Conservation (phyloP, 805 yeast species). For the Yamadazyma paraphyllophila region DNA sequence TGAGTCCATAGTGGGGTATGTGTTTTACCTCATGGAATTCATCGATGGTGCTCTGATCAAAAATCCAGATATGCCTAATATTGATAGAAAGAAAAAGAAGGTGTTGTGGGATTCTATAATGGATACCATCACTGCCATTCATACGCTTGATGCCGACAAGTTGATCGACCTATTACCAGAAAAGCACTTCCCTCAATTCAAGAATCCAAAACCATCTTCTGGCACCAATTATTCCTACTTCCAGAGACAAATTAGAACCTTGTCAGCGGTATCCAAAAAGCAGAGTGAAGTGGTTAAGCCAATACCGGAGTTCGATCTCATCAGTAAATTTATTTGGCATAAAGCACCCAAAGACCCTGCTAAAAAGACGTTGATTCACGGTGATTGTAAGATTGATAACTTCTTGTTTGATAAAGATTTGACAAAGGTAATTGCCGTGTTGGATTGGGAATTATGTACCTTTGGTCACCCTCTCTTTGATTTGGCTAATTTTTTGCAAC, state of each 20-base stretch:
- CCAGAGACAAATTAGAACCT: constrained; percentile 51
- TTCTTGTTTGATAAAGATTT: constrained; percentile 56
- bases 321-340: constrained; percentile 40
- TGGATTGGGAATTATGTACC: constrained; percentile 68
- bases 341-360: constrained; percentile 50
- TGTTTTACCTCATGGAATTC: constrained; percentile 61
- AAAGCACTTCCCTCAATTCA: constrained; percentile 44
- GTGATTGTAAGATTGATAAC: constrained; percentile 65
- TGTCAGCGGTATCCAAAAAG: constrained; percentile 39
- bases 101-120: constrained; percentile 49
- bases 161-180: constrained; percentile 45
- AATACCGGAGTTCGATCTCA: constrained; percentile 46
- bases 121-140: constrained; percentile 48
- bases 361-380: constrained; percentile 51
- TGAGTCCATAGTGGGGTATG: constrained; percentile 51
- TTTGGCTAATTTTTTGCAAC: constrained; percentile 56
- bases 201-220: constrained; percentile 11
- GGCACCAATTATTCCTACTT: constrained; percentile 38
- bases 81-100: constrained; percentile 22
- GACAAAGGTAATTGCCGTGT: constrained; percentile 49
- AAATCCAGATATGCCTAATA: constrained; percentile 46
- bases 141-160: constrained; percentile 44
- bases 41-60: constrained; percentile 57
- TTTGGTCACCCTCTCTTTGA: constrained; percentile 66
- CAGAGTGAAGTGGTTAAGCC: constrained; percentile 41